phyloP scores from a whole-genome alignment of 768 basidiomycete genomes.

The Mycena rosella region DNA sequence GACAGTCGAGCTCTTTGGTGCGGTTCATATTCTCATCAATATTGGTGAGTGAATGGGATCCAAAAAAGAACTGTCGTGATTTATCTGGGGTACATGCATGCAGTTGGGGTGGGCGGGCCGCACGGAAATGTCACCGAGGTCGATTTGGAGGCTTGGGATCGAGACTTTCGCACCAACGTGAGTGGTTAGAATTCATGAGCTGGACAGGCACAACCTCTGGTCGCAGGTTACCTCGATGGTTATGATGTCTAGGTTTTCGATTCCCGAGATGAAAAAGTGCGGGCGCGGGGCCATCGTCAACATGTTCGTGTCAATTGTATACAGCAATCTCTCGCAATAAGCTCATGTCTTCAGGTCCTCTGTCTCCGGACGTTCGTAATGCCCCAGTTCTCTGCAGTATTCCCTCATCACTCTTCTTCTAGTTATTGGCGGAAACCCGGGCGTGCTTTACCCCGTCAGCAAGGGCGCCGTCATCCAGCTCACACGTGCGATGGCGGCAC shows the following conservation, averaged over 20 bases:
- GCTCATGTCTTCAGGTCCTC: slow-evolving; percentile 16
- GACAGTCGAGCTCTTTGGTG: slow-evolving; percentile 51
- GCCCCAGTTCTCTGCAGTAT: not conserved
- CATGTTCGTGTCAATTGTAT: slow-evolving; percentile 39
- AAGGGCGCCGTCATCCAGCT: slow-evolving; percentile 60
- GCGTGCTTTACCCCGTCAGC: slow-evolving; percentile 57
- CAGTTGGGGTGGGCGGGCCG: slow-evolving; percentile 56
- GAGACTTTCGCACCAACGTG: slow-evolving; percentile 43
- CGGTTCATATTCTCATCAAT: slow-evolving; percentile 58
- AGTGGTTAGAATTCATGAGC: not conserved
- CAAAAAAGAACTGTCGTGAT: not conserved
- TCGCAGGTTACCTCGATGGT: slow-evolving; percentile 55
- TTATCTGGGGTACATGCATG: too few species aligned
- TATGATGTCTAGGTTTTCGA: slow-evolving; percentile 57
- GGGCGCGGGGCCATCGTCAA: slow-evolving; percentile 58
- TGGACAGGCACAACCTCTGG: too few species aligned
- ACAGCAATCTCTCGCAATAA: not conserved
- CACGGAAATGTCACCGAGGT: slow-evolving; percentile 50
- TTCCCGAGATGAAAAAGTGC: slow-evolving; percentile 57
- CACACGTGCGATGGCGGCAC: slow-evolving; percentile 59
- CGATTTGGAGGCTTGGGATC: slow-evolving; percentile 50
- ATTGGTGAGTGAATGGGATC: slow-evolving; percentile 29
- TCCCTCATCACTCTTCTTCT: not conserved
- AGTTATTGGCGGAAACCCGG: slow-evolving; percentile 51
- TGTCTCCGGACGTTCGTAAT: slow-evolving; percentile 30